Percentiles rank a stretch among this genome's conserved stretches.
Evolutionary conservation across 2,329 filamentous ascomycete genomes (phyloP).

Genomic region (Scedosporium boydii): DNA sequence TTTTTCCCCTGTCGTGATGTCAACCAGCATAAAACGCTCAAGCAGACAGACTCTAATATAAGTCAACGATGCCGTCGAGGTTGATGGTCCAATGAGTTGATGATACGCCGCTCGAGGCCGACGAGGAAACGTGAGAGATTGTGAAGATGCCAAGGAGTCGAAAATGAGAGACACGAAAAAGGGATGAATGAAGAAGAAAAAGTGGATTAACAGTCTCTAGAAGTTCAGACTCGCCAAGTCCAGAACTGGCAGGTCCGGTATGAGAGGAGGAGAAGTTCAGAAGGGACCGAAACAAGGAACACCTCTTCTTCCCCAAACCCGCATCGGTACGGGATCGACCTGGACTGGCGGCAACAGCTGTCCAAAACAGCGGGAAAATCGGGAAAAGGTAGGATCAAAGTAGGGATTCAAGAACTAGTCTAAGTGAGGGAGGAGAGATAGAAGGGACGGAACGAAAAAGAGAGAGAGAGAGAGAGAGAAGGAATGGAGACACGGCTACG

Average conservation of each 20-base stretch:
- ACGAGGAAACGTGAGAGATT: no score
- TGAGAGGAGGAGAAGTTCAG: not conserved
- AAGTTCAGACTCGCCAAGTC: not conserved
- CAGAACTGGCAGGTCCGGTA: not conserved
- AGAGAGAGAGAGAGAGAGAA: not conserved
- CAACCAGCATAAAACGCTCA: not conserved
- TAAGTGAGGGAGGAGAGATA: not conserved
- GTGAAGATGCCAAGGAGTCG: not conserved
- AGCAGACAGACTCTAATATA: no score
- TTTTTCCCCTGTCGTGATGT: not conserved
- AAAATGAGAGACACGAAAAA: not conserved
- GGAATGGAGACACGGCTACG: not conserved
- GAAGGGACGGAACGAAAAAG: not conserved
- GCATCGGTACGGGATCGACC: constrained; percentile 1
- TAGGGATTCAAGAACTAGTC: not conserved
- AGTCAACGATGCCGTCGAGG: not conserved
- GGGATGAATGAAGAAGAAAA: not conserved
- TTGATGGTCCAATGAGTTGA: no score
- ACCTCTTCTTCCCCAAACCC: not conserved
- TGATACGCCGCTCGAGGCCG: no score
- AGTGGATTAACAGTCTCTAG: not conserved
- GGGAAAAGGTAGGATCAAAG: not conserved
- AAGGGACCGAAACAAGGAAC: not conserved
- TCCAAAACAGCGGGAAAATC: constrained; percentile 6
- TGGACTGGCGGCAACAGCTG: not conserved